Percentiles rank a stretch among this genome's conserved stretches.
These are phyloP conservation scores for Alternaria hordeiaustralica DNA, from an alignment of 2,329 filamentous ascomycete genomes.

Conservation along the genomic window DNA sequence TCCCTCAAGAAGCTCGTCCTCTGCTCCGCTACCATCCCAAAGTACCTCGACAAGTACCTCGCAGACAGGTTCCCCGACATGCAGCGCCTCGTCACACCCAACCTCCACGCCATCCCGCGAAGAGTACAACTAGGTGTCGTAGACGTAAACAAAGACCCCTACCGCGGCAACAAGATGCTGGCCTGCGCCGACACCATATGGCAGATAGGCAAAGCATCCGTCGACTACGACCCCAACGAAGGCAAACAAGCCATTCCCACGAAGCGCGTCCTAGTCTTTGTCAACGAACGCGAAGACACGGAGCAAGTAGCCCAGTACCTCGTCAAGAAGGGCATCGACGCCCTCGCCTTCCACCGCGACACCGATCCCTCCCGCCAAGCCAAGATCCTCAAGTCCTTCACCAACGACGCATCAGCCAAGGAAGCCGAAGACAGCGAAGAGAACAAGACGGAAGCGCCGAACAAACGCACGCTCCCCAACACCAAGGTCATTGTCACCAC, in stretches of 20 bases:
- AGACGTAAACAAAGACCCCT: conserved; percentile 90
- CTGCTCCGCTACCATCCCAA: conserved; percentile 95
- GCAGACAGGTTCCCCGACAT: conserved; percentile 82
- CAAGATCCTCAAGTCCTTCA: conserved; percentile 77
- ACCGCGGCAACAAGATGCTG: conserved; percentile 88
- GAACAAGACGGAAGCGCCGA: conserved; percentile 9
- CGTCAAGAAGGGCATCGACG: conserved; percentile 83
- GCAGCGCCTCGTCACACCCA: conserved; percentile 87
- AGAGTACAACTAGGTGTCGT: conserved; percentile 93
- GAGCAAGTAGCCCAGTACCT: conserved; percentile 82
- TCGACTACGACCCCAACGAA: conserved; percentile 45
- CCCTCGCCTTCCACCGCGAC: conserved; percentile 83
- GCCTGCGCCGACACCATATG: conserved; percentile 96
- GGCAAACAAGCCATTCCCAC: conserved; percentile 66
- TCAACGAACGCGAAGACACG: conserved; percentile 93
- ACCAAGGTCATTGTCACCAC: conserved; percentile 94
- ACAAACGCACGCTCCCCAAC: conserved; percentile 65
- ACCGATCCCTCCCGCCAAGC: conserved; percentile 77
- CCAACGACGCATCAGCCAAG: conserved; percentile 32
- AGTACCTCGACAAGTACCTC: conserved; percentile 85
- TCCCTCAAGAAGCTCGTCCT: conserved; percentile 86
- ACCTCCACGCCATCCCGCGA: conserved; percentile 93
- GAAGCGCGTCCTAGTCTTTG: conserved; percentile 91
- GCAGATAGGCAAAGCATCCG: conserved; percentile 81
- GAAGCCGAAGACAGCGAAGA: background rate